A percentile compares a stretch with the other conserved stretches of the same genome.
These are phyloP conservation scores for Ustilago hordei DNA, from an alignment of 1,284 basidiomycete genomes.

Conservation along the genomic window DNA sequence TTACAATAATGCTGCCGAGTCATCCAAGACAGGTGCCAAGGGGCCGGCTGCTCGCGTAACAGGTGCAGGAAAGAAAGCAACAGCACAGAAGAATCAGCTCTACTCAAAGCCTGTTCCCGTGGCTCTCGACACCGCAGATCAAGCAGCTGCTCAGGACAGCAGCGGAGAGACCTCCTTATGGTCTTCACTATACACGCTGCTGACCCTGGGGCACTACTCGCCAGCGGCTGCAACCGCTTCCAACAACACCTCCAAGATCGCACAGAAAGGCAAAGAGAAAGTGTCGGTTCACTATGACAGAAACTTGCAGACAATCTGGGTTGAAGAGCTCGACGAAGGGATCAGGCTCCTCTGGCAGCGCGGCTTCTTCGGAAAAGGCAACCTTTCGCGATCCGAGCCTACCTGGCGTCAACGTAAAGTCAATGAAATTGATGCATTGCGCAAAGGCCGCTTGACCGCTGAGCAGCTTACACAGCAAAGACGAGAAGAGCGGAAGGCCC, in stretches of 20 bases:
- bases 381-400: conserved; percentile 91
- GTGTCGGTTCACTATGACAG: conserved; percentile 50
- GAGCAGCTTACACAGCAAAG: conserved; percentile 67
- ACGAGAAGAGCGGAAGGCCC: conserved; percentile 62
- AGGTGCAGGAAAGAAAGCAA: conserved; percentile 61
- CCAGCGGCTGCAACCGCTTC: background rate
- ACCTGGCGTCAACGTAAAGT: conserved; percentile 77
- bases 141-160: background rate
- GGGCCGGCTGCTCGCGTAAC: conserved; percentile 25
- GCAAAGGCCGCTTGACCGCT: conserved; percentile 69
- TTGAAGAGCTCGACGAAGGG: conserved; percentile 53
- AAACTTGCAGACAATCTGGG: conserved; percentile 55
- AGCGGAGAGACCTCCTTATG: conserved; percentile 16
- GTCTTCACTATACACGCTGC: conserved; percentile 17
- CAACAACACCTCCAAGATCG: background rate
- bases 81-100: conserved; percentile 51
- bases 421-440: conserved; percentile 70
- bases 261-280: conserved; percentile 23
- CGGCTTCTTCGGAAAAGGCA: conserved; percentile 98
- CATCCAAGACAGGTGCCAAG: conserved; percentile 22
- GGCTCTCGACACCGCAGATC: conserved; percentile 14
- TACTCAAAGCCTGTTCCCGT: conserved; percentile 58
- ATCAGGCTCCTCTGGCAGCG: conserved; percentile 80
- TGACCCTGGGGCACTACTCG: conserved; percentile 36
- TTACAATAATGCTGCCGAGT: conserved; percentile 46